Conservation (phyloP, 2,329 filamentous ascomycete genomes). For the Fusarium sp. region DNA sequence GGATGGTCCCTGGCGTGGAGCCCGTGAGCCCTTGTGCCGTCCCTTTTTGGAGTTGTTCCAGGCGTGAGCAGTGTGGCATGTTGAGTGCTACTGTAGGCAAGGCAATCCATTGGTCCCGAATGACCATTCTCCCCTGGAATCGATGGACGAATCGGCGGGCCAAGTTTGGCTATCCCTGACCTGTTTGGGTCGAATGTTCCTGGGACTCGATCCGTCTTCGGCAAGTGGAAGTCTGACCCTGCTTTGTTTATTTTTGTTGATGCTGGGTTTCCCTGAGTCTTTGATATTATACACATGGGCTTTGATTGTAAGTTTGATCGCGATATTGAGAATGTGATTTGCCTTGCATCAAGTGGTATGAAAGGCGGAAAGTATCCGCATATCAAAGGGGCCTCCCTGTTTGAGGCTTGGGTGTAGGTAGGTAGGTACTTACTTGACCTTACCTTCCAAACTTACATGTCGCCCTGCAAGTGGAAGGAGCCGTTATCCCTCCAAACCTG, state of each 20-base stretch:
- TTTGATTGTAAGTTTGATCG: background rate
- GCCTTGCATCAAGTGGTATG: background rate
- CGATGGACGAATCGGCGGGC: constrained; percentile 28
- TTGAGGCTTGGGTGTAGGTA: background rate
- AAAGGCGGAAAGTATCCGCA: background rate
- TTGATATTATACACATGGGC: background rate
- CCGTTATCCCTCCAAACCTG: background rate
- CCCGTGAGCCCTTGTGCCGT: constrained; percentile 13
- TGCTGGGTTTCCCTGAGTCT: background rate
- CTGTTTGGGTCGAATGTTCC: constrained; percentile 35
- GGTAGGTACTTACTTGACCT: background rate
- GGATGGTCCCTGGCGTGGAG: constrained; percentile 32
- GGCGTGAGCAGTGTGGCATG: constrained; percentile 13
- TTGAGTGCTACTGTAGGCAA: constrained; percentile 11
- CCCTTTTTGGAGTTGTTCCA: constrained; percentile 18
- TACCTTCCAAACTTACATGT: background rate
- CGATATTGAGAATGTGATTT: background rate
- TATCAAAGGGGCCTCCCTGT: background rate
- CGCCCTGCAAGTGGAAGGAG: constrained; percentile 6
- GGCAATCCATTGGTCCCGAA: constrained; percentile 11
- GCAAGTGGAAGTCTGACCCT: constrained; percentile 22
- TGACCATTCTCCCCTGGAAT: constrained; percentile 31
- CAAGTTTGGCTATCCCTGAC: constrained; percentile 34
- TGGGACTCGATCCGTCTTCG: constrained; percentile 31
- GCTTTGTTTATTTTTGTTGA: constrained; percentile 20